A percentile compares a stretch with the other conserved stretches of the same genome.
These are phyloP conservation scores for Bryoerythrophyllum caledonicum DNA, from an alignment of 225 moss, liverwort and hornwort genomes.

Conservation along the genomic window DNA sequence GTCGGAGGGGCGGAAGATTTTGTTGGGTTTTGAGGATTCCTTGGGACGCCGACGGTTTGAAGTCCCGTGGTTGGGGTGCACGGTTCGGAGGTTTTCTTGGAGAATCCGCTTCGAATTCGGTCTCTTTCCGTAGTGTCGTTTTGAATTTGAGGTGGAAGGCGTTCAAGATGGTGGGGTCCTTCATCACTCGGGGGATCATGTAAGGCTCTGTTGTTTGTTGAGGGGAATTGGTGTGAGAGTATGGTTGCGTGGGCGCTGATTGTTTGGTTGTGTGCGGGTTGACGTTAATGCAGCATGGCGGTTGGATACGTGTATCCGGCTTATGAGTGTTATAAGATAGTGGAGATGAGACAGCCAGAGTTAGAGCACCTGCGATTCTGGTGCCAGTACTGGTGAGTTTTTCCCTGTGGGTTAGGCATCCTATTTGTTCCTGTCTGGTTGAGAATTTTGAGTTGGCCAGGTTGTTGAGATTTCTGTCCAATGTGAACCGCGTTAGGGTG, in stretches of 20 bases:
- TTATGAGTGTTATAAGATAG: conserved; percentile 89
- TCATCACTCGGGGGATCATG: conserved; percentile 74
- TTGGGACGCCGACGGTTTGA: neutral
- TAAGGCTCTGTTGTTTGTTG: conserved; percentile 33
- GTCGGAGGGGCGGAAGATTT: neutral
- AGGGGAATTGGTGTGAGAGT: neutral
- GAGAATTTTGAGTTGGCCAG: neutral
- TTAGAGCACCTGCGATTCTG: conserved; percentile 74
- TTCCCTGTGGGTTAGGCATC: too few relatives aligned
- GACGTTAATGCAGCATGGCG: conserved; percentile 55
- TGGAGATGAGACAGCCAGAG: conserved; percentile 65
- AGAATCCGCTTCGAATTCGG: neutral
- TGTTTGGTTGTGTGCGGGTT: neutral
- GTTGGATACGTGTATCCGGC: conserved; percentile 82
- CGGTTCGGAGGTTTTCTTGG: neutral
- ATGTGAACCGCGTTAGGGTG: neutral
- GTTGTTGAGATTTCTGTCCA: neutral
- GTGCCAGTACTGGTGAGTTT: conserved; percentile 86
- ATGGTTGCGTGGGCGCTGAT: neutral
- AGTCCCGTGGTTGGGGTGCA: too few relatives aligned
- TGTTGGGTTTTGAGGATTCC: neutral
- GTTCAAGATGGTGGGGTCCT: conserved; percentile 73
- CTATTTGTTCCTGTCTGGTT: neutral
- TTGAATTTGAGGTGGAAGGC: neutral
- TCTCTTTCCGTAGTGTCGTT: neutral